Base-by-base conservation (phyloP, 495 filamentous ascomycete species). In the Talaromyces proteolyticus region DNA sequence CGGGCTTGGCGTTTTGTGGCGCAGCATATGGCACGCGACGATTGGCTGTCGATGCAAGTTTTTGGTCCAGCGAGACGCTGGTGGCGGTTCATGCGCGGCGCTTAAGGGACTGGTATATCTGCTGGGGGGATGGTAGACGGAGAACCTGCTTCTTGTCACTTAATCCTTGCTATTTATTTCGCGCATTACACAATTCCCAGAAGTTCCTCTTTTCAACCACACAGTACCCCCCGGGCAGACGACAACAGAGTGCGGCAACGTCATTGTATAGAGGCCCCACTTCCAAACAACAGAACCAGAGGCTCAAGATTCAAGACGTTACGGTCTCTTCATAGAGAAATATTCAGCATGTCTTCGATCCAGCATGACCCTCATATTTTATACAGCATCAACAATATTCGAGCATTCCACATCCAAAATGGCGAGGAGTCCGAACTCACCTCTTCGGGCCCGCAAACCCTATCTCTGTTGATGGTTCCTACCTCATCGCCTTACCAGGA, bases 381-480 rank as follows among this genome's bases (percentile, higher is more conserved):
- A 44, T 95, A 90, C 72, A 83, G 86, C 56, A 84, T 96, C 59
- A 80, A 80, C 50, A 88, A 87, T 67, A 91, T 96, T 50, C 78
- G 77, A 43, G 91, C 91, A 46, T 95, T 85, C 65, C 89, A 95
- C 63, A 78, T 96, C 50, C 86, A 89, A 68, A 79, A 92, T 77
- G 91, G 91, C 65, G 82, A 86, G 49, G 89, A 96, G 63, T 75
- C 84, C 19, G 77, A 80, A 4, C 82, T 96, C 58, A 94, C 87
- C 22, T 84, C 87, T 11, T 87, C 89, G 2, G 89, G 90, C 6
- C 82, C 90, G 21, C 89, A 95, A 66, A 95, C 89, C 0, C 74
- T 96, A 34, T 95, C 90, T 6, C 73, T 96, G 49, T 67, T 96
- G 54, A 96, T 96, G 91, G 91, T 96, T 21, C 91, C 91, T 14